Conservation (phyloP, 306 rosid species). For the Boehmeria nivea region DNA sequence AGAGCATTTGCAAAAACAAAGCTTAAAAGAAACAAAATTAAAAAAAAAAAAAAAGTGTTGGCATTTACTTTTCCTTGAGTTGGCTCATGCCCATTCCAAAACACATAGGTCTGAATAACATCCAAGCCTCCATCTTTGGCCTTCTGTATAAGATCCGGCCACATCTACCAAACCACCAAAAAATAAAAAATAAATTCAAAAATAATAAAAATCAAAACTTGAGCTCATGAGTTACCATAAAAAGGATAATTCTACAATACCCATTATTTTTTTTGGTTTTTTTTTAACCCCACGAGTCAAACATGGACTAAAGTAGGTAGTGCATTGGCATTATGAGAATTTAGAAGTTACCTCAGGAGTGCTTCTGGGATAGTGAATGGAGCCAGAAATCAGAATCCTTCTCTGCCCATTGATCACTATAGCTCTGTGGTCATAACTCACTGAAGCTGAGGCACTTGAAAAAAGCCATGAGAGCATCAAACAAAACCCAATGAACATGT, state of each 20-base stretch:
- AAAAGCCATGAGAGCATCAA: conserved; percentile 28
- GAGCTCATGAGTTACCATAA: no score
- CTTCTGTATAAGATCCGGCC: conserved; percentile 86
- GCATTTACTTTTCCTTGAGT: conserved; percentile 66
- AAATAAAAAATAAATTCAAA: background rate
- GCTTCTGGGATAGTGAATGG: conserved; percentile 98
- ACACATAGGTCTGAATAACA: conserved; percentile 89
- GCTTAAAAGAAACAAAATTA: background rate
- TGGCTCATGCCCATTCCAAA: conserved; percentile 98
- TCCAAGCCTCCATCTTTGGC: conserved; percentile 97
- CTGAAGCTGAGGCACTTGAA: conserved; percentile 47
- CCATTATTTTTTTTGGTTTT: no score
- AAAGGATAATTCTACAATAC: no score
- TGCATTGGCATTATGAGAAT: no score
- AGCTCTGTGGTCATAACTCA: conserved; percentile 71
- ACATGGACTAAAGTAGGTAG: no score
- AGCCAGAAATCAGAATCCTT: conserved; percentile 77
- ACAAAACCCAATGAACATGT: conserved; percentile 13
- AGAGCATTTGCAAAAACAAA: conserved; percentile 6
- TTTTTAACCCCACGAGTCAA: no score
- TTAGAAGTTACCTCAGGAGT: conserved; percentile 57
- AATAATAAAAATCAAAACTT: background rate
- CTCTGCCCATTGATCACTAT: conserved; percentile 58
- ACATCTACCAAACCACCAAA: conserved; percentile 52
- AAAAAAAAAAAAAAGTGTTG: no score